A percentile compares a stretch with the other conserved stretches of the same genome.
Evolutionary conservation across 345 rosid species (phyloP).

Genomic region (Brassica carinata): DNA sequence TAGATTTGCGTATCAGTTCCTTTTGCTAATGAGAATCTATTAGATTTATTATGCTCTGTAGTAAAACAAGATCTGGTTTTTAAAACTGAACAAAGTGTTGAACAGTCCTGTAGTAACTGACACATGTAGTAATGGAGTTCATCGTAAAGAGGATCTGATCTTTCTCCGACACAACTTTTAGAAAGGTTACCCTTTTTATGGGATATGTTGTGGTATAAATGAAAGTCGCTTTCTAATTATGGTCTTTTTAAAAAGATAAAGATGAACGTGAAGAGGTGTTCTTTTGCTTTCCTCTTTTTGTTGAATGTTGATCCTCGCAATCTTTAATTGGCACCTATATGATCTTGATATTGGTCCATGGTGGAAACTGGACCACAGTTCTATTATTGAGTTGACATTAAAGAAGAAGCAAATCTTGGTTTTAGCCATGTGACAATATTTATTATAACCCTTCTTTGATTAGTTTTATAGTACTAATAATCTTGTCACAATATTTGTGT

Average conservation of each 20-base stretch:
- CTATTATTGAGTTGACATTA: background rate
- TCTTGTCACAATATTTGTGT: background rate
- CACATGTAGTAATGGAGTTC: background rate
- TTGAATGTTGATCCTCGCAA: background rate
- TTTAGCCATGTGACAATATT: background rate
- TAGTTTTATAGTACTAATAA: background rate
- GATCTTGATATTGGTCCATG: background rate
- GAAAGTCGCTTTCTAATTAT: background rate
- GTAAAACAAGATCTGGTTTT: background rate
- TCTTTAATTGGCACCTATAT: background rate
- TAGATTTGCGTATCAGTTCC: background rate
- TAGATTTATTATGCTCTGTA: background rate
- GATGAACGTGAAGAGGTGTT: background rate
- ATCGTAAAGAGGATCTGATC: background rate
- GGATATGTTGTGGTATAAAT: background rate
- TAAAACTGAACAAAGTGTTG: background rate
- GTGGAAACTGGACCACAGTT: background rate
- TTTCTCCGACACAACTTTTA: background rate
- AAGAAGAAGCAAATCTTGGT: background rate
- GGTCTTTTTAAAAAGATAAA: background rate
- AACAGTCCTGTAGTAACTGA: background rate
- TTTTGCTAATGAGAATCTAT: too few relatives aligned
- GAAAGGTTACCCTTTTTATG: background rate
- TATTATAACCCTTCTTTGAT: background rate
- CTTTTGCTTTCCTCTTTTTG: background rate